These are phyloP conservation scores for Mycosphaerella sp. DNA, from an alignment of 2,329 filamentous ascomycete species.

Conservation along the genomic window DNA sequence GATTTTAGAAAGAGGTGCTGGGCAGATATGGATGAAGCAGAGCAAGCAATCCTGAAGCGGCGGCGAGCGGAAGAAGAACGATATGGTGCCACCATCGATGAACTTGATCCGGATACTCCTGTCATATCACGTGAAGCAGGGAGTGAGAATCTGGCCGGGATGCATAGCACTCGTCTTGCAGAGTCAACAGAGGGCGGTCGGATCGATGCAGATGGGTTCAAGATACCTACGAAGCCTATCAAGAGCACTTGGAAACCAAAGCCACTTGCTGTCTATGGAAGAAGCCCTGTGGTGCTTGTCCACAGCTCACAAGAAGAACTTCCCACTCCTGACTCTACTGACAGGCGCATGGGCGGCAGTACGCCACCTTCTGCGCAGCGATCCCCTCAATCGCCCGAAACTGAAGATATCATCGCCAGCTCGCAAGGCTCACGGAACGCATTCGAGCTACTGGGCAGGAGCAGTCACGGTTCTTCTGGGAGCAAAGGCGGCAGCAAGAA, in stretches of 20 bases:
- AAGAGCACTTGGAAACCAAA: neutral
- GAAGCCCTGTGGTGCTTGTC: neutral
- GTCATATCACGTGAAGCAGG: slow-evolving; percentile 5
- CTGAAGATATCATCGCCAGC: neutral
- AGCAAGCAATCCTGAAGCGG: slow-evolving; percentile 1
- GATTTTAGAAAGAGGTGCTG: neutral
- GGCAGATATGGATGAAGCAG: neutral
- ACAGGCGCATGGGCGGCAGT: neutral
- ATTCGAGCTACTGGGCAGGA: neutral
- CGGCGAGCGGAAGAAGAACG: neutral
- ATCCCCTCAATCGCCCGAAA: neutral
- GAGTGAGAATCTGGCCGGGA: neutral
- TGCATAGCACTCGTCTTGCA: neutral
- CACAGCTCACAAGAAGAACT: neutral
- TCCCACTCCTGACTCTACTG: neutral
- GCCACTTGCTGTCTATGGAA: neutral
- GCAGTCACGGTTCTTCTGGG: neutral
- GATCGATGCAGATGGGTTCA: slow-evolving; percentile 9
- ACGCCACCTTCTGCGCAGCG: slow-evolving; percentile 12
- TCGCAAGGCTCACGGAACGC: neutral
- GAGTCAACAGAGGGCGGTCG: neutral
- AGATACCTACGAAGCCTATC: neutral
- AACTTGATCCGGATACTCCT: slow-evolving; percentile 1
- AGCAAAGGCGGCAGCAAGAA: neutral
- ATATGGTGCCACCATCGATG: neutral